Percentiles rank a stretch among this genome's conserved stretches.
These are phyloP conservation scores for Lactarius akahatsu DNA, from an alignment of 768 basidiomycete genomes.

Conservation along the genomic window DNA sequence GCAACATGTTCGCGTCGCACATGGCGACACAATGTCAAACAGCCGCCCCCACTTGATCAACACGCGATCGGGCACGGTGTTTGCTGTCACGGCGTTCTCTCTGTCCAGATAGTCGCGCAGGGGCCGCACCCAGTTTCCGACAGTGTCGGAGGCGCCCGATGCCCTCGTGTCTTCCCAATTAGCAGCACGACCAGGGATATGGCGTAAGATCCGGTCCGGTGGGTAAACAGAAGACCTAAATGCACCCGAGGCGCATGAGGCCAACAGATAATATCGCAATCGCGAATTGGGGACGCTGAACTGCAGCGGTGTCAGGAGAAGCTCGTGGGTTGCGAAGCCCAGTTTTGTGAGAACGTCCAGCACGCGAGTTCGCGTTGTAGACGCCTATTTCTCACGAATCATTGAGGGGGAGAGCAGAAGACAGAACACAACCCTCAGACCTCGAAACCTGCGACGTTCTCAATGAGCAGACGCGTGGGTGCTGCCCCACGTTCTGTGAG, in stretches of 20 bases:
- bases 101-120: conserved; percentile 47
- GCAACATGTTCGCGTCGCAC: conserved; percentile 64
- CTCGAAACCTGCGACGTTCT: conserved; percentile 85
- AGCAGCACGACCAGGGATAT: conserved; percentile 51
- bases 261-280: conserved; percentile 76
- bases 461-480: conserved; percentile 64
- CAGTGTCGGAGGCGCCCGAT: conserved; percentile 17
- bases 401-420: neutral
- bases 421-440: conserved; percentile 37
- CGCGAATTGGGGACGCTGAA: conserved; percentile 83
- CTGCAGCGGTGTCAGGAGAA: conserved; percentile 72
- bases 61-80: conserved; percentile 57
- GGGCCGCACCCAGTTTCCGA: conserved; percentile 13
- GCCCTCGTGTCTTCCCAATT: conserved; percentile 45
- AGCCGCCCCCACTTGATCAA: conserved; percentile 73
- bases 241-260: conserved; percentile 46
- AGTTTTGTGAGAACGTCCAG: conserved; percentile 50
- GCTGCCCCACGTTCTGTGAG: conserved; percentile 45
- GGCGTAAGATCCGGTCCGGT: conserved; percentile 41
- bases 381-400: conserved; percentile 45
- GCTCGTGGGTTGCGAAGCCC: conserved; percentile 58
- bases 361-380: conserved; percentile 59
- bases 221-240: conserved; percentile 37
- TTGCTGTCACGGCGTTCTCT: conserved; percentile 21
- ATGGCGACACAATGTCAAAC: conserved; percentile 76